Conservation (phyloP, 176 grass and related monocot species). For the Miscanthus lutarioriparius region DNA sequence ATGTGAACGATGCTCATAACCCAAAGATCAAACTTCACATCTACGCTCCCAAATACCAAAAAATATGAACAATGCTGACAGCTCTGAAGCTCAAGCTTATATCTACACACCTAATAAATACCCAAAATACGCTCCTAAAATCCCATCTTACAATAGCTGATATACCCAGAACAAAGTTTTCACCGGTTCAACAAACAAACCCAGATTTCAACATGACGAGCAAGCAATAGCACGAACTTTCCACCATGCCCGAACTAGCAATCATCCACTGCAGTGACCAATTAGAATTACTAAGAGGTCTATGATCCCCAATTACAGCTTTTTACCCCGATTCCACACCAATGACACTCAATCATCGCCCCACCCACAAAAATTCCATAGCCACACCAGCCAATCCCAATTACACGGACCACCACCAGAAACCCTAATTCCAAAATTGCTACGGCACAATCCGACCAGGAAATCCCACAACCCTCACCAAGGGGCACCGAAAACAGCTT, state of each 20-base stretch:
- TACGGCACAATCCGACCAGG: not conserved
- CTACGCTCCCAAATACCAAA: not conserved
- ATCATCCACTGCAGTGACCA: not conserved
- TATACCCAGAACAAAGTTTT: not conserved
- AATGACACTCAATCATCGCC: not conserved
- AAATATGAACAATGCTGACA: not conserved
- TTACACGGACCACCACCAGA: not conserved
- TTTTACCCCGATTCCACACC: not conserved
- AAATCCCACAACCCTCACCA: not conserved
- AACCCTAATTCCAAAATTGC: constrained; percentile 22
- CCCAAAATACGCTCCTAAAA: not conserved
- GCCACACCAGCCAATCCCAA: not conserved
- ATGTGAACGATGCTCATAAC: not conserved
- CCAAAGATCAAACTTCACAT: not conserved
- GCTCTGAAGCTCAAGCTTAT: not conserved
- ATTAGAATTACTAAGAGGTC: not conserved
- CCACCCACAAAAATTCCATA: not conserved
- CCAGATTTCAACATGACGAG: not conserved
- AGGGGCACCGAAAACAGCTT: not conserved
- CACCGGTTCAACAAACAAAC: not conserved
- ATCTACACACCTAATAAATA: not conserved
- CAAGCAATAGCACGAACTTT: not conserved
- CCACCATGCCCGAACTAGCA: not conserved
- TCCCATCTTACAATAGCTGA: not conserved
- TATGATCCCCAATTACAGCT: not conserved